Percentiles rank a stretch among this genome's conserved stretches.
These are phyloP conservation scores for Chlamydomonas incerta DNA, from an alignment of 139 green algal species.

Conservation along the genomic window DNA sequence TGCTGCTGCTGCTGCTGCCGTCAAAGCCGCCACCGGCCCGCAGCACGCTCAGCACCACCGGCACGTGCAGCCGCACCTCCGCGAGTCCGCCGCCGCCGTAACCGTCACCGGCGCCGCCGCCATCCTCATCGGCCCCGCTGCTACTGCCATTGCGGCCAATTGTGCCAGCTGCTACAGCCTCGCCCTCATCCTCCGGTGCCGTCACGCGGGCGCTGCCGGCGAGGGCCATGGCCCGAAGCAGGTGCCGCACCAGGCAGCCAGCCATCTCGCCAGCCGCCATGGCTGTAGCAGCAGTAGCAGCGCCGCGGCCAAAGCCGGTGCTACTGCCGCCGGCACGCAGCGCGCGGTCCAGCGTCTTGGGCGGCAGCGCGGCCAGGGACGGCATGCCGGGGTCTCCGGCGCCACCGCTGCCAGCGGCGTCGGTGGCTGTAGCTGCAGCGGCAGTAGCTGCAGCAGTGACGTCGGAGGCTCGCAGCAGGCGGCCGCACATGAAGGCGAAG, in stretches of 20 bases:
- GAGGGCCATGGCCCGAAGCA: constrained; percentile 31
- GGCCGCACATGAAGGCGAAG: constrained; percentile 17
- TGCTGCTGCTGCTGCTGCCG: too few relatives aligned
- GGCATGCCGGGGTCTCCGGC: too few relatives aligned
- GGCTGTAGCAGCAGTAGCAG: too few relatives aligned
- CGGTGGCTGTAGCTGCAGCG: too few relatives aligned
- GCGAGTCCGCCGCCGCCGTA: not conserved
- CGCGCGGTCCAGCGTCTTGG: not conserved
- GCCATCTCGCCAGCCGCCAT: not conserved
- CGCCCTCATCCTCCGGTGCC: not conserved
- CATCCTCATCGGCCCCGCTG: not conserved
- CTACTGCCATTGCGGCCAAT: not conserved
- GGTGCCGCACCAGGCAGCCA: constrained; percentile 16
- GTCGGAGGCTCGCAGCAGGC: not conserved
- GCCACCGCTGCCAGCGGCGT: too few relatives aligned
- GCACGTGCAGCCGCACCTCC: constrained; percentile 12
- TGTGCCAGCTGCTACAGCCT: not conserved
- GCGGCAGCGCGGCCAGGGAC: too few relatives aligned
- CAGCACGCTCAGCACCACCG: constrained; percentile 15
- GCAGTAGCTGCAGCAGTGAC: too few relatives aligned
- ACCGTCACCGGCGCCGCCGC: not conserved
- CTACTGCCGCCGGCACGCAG: not conserved
- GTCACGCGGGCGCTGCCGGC: not conserved
- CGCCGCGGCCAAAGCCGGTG: too few relatives aligned
- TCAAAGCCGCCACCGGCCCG: too few relatives aligned